A percentile compares a stretch with the other conserved stretches of the same genome.
These are phyloP conservation scores for Cyberlindnera nakhonratchasimensis DNA, from an alignment of 805 yeast genomes.

Conservation along the genomic window DNA sequence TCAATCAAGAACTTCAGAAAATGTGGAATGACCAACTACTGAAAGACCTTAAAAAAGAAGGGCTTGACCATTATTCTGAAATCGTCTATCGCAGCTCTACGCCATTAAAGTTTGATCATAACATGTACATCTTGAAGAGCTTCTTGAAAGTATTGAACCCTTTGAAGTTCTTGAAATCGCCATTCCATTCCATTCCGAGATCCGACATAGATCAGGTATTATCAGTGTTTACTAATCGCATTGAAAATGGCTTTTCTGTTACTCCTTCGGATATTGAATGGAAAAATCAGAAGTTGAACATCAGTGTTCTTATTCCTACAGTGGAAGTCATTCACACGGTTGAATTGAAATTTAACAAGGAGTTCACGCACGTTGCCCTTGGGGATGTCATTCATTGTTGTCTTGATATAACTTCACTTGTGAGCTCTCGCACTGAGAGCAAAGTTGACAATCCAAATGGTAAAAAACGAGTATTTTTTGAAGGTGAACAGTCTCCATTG, in stretches of 20 bases:
- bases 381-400: constrained; percentile 58
- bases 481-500: constrained; percentile 17
- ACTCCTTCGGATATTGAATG: not conserved
- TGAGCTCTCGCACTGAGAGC: constrained; percentile 14
- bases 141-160: constrained; percentile 1
- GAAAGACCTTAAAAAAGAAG: constrained; percentile 11
- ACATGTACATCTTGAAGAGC: constrained; percentile 5
- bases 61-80: constrained; percentile 17
- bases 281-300: constrained; percentile 30
- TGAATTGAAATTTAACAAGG: constrained; percentile 36
- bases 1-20: constrained; percentile 42
- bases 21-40: constrained; percentile 25
- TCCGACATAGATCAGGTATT: not conserved
- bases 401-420: constrained; percentile 37
- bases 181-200: constrained; percentile 1
- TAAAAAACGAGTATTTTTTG: constrained; percentile 24
- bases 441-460: not conserved
- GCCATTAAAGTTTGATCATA: constrained; percentile 7
- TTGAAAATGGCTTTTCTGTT: not conserved
- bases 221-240: not conserved
- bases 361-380: constrained; percentile 44
- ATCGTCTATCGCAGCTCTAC: constrained; percentile 19
- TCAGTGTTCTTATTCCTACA: constrained; percentile 61
- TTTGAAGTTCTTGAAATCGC: not conserved
- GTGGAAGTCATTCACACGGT: constrained; percentile 59